Conservation (phyloP, 2,329 filamentous ascomycete species). For the Fusarium sulawesiense region DNA sequence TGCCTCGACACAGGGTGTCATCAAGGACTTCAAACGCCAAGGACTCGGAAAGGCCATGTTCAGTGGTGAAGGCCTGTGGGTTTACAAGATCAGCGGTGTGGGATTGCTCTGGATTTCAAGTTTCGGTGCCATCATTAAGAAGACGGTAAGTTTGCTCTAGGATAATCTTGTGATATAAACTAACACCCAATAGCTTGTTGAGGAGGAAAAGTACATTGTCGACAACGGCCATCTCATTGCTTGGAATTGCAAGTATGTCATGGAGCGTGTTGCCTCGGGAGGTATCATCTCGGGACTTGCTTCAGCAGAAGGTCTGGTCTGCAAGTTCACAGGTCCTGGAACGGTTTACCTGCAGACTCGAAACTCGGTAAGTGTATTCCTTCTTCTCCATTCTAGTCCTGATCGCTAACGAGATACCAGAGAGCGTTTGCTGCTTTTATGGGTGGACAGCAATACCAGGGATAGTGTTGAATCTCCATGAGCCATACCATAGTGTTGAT, state of each 20-base stretch:
- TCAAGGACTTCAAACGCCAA: conserved; percentile 90
- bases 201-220: conserved; percentile 88
- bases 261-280: conserved; percentile 90
- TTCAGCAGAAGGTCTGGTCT: conserved; percentile 88
- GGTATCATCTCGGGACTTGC: conserved; percentile 90
- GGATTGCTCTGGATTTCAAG: conserved; percentile 91
- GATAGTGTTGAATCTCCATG: conserved; percentile 13
- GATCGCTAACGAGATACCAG: conserved; percentile 48
- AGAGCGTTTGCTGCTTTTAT: conserved; percentile 65
- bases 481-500: not conserved
- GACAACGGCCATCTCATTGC: conserved; percentile 95
- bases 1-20: conserved; percentile 84
- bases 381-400: not conserved
- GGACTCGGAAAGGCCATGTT: conserved; percentile 91
- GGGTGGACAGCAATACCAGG: conserved; percentile 57
- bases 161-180: not conserved
- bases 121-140: conserved; percentile 93
- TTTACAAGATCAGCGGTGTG: conserved; percentile 84
- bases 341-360: conserved; percentile 94
- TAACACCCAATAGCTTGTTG: conserved; percentile 57
- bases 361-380: conserved; percentile 71
- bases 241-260: conserved; percentile 94
- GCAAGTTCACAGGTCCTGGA: conserved; percentile 92
- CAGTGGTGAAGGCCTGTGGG: conserved; percentile 89
- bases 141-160: conserved; percentile 73